phyloP scores from a whole-genome alignment of 306 rosid species.

The Begonia peltatifolia region DNA sequence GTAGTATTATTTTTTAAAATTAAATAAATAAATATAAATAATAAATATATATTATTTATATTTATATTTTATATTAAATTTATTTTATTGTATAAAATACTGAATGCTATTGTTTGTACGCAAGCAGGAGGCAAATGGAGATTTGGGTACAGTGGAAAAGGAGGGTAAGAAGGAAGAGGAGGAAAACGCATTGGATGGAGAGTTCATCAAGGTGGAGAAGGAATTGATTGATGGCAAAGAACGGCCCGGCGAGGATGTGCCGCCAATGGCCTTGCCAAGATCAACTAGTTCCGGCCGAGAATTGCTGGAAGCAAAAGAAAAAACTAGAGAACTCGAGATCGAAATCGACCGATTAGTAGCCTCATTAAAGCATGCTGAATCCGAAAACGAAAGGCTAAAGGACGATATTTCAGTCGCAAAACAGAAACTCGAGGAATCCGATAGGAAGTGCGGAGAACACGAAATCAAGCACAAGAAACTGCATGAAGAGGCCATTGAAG shows the following conservation, averaged over 20 bases:
- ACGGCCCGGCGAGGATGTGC: conserved; percentile 14
- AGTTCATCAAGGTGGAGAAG: conserved; percentile 88
- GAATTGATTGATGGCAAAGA: conserved; percentile 44
- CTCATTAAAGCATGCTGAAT: conserved; percentile 53
- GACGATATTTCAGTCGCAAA: conserved; percentile 44
- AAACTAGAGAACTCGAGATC: conserved; percentile 53
- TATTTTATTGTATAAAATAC: no score
- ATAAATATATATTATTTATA: no score
- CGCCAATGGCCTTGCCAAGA: conserved; percentile 29
- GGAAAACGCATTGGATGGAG: conserved; percentile 68
- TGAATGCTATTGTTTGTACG: no score
- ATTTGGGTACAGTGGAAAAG: conserved; percentile 14
- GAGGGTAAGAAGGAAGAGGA: conserved; percentile 72
- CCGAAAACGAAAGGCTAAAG: conserved; percentile 58
- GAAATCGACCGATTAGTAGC: conserved; percentile 51
- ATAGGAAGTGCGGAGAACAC: conserved; percentile 41
- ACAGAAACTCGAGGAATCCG: conserved; percentile 52
- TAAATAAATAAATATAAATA: no score
- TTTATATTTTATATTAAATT: no score
- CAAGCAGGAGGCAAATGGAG: conserved; percentile 42
- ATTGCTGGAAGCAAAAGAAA: conserved; percentile 72
- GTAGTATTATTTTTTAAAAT: no score
- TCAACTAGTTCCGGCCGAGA: conserved; percentile 53
- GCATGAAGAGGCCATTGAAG: conserved; percentile 49
- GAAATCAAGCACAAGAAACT: conserved; percentile 49